These are phyloP conservation scores for Talaromyces amestolkiae DNA, from an alignment of 2,329 filamentous ascomycete species.

Conservation along the genomic window DNA sequence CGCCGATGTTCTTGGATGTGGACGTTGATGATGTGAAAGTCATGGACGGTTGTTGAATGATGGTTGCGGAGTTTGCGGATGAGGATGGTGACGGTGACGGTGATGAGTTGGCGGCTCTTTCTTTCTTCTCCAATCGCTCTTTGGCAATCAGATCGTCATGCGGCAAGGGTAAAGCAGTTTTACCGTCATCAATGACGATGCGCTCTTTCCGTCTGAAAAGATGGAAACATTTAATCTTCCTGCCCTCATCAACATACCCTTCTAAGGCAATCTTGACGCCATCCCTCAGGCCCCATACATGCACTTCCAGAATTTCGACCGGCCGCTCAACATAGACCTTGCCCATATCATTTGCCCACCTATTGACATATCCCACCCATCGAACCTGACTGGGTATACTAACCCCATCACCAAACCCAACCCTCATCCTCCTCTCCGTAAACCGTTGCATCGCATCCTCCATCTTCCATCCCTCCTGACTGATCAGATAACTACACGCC, in stretches of 20 bases:
- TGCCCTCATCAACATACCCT: slow-evolving; percentile 84
- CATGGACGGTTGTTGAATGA: slow-evolving; percentile 3
- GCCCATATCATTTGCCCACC: slow-evolving; percentile 68
- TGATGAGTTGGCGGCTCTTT: neutral
- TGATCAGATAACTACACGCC: slow-evolving; percentile 84
- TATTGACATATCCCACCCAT: slow-evolving; percentile 83
- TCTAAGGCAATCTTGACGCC: slow-evolving; percentile 86
- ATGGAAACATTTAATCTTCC: slow-evolving; percentile 78
- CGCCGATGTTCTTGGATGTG: slow-evolving; percentile 30
- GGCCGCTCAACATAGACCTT: slow-evolving; percentile 80
- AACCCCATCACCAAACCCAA: slow-evolving; percentile 82
- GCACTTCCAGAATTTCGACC: slow-evolving; percentile 82
- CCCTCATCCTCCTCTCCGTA: slow-evolving; percentile 84
- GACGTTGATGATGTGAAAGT: slow-evolving; percentile 37
- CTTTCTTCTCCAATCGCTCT: slow-evolving; percentile 29
- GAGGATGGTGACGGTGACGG: slow-evolving; percentile 22
- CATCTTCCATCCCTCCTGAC: slow-evolving; percentile 71
- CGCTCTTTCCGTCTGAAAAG: slow-evolving; percentile 72
- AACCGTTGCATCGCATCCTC: slow-evolving; percentile 65
- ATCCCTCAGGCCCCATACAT: slow-evolving; percentile 82
- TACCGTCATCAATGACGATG: slow-evolving; percentile 50
- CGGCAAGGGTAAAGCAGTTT: slow-evolving; percentile 44
- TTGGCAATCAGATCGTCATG: slow-evolving; percentile 45
- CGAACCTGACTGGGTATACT: slow-evolving; percentile 90
- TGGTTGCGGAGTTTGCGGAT: slow-evolving; percentile 14